Percentiles rank a stretch among this genome's conserved stretches.
Evolutionary conservation across 116 monocot species (phyloP).

Genomic region (Zostera marina): DNA sequence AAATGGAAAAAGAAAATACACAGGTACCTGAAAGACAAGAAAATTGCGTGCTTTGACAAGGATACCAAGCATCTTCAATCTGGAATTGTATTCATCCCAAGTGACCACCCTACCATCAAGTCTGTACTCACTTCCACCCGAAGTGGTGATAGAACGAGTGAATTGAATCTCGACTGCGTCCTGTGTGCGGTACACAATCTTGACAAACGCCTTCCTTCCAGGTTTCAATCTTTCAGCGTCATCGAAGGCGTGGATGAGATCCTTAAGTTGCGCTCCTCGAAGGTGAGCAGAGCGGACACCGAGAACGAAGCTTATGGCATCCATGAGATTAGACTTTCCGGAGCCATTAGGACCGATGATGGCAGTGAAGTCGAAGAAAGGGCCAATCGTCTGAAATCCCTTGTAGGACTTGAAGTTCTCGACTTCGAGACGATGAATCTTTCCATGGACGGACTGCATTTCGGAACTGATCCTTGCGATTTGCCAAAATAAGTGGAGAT

Average conservation of each 20-base stretch:
- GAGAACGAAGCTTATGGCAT: slow-evolving; percentile 99
- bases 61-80: slow-evolving; percentile 76
- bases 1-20: neutral
- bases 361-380: slow-evolving; percentile 91
- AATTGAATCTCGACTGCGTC: slow-evolving; percentile 53
- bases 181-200: slow-evolving; percentile 49
- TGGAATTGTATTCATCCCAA: slow-evolving; percentile 76
- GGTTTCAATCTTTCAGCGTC: slow-evolving; percentile 66
- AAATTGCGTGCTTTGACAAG: slow-evolving; percentile 98
- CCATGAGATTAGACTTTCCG: slow-evolving; percentile 99
- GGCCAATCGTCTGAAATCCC: slow-evolving; percentile 83
- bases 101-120: slow-evolving; percentile 57
- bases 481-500: too few species aligned
- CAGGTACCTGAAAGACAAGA: slow-evolving; percentile 78
- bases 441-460: slow-evolving; percentile 39
- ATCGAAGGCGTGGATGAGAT: slow-evolving; percentile 74
- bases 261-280: slow-evolving; percentile 83
- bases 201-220: slow-evolving; percentile 76
- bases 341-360: slow-evolving; percentile 96
- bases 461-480: slow-evolving; percentile 4
- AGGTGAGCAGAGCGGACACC: slow-evolving; percentile 91
- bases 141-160: slow-evolving; percentile 62
- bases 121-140: slow-evolving; percentile 75
- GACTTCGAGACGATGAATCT: slow-evolving; percentile 80
- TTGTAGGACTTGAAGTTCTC: slow-evolving; percentile 99